Evolutionary conservation across 441 rosid genomes (phyloP), one percentile per base, ranked within the genome.

Genomic region (Melianthus villosus): DNA sequence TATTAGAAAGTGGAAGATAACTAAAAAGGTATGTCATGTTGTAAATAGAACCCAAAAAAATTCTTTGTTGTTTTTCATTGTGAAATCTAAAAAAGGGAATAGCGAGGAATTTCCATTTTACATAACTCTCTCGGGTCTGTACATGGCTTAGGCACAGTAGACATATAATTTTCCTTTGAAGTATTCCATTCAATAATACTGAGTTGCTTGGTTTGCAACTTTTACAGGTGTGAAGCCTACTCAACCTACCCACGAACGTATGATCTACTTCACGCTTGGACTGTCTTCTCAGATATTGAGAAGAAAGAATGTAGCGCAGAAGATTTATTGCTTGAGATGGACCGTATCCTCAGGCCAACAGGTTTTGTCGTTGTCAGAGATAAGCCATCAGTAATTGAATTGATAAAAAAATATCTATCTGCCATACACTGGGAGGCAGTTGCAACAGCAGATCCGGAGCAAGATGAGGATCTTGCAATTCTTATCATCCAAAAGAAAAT

Each of bases 231-330:
- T 31, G 94, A 91, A 53, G 71, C 98, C 46, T 91, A 30, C 54
- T 91, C 98, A 33, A 79, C 84, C 2, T 85, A 91, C 18, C 98
- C 98, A 3, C 64, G 98, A 49, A 91, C 98, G 11, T 91, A 79
- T 7, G 98, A 91, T 69, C 54, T 85, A 36, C 91, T 91, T 25
- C 98, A 91, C 54, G 96, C 96, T 23, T 79, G 84, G 93, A 69
- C 68, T 0, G 60, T 85, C 7, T 59, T 91, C 34, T 79, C 96
- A 1, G 96, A 91, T 37, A 56, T 79, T 0, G 80, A 42, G 74
- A 73, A 65, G 68, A 91, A 69, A 60, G 86, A 77, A 19, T 91
- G 98, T 52, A 69, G 98, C 23, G 53, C 45, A 0, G 93, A 75
- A 61, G 98, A 91, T 69, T 69, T 91, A 15, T 58, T 91, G 15